phyloP scores from a whole-genome alignment of 768 basidiomycete genomes.

The Pleurotus pulmonarius region DNA sequence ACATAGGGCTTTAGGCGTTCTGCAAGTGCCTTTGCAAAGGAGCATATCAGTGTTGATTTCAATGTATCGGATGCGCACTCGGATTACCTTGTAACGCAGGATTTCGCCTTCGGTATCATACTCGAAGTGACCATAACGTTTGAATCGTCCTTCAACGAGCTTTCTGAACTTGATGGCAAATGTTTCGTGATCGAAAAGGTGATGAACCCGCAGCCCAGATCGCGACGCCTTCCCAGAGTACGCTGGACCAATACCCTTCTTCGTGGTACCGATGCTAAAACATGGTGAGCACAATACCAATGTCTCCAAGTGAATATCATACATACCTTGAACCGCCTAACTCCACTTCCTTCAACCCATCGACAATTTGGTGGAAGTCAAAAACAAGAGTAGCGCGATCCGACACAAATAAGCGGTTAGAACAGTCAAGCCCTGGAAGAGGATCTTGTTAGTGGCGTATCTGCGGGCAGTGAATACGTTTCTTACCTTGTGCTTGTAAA shows the following conservation, averaged over 20 bases:
- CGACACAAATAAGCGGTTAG: slow-evolving; percentile 83
- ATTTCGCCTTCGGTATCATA: slow-evolving; percentile 99
- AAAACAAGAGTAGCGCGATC: slow-evolving; percentile 97
- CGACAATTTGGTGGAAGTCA: slow-evolving; percentile 99
- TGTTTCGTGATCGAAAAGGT: slow-evolving; percentile 81
- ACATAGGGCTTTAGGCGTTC: slow-evolving; percentile 84
- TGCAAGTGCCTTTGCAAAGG: slow-evolving; percentile 60
- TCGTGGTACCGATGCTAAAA: slow-evolving; percentile 91
- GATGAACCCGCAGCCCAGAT: slow-evolving; percentile 93
- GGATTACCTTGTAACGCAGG: slow-evolving; percentile 77
- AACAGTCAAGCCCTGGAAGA: slow-evolving; percentile 77
- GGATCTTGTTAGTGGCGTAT: not conserved
- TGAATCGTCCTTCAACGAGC: slow-evolving; percentile 95
- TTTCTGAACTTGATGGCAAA: slow-evolving; percentile 93
- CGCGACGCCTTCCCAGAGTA: slow-evolving; percentile 98
- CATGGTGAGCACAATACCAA: not conserved
- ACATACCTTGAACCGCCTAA: slow-evolving; percentile 79
- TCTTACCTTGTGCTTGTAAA: slow-evolving; percentile 74
- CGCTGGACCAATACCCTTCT: slow-evolving; percentile 97
- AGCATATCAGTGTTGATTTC: not conserved
- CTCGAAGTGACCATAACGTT: slow-evolving; percentile 96
- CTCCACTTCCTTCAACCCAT: slow-evolving; percentile 97
- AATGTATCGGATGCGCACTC: no score
- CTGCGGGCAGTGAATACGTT: not conserved
- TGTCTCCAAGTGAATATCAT: not conserved